A percentile compares a stretch with the other conserved stretches of the same genome.
phyloP scores from a whole-genome alignment of 2,329 filamentous ascomycete genomes.

The Penicillium sp. region DNA sequence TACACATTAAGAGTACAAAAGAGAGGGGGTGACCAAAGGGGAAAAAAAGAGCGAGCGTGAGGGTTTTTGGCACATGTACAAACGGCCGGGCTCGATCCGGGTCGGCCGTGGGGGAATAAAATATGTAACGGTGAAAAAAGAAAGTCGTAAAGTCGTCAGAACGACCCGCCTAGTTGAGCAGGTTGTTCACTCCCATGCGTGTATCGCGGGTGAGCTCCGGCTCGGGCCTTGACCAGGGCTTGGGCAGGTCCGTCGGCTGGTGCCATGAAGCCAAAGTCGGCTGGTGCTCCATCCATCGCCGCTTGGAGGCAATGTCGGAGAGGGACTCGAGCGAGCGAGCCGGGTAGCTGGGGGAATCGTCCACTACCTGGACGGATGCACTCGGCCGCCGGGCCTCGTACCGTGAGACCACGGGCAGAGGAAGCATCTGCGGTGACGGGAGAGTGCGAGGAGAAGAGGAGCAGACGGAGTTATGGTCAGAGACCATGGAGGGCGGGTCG shows the following conservation, averaged over 20 bases:
- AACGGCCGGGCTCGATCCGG: conserved; percentile 1
- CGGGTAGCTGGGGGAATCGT: conserved; percentile 26
- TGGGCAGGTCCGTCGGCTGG: conserved; percentile 27
- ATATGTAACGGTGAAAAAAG: neutral
- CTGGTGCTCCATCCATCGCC: conserved; percentile 31
- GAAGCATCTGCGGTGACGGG: conserved; percentile 42
- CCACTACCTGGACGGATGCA: conserved; percentile 22
- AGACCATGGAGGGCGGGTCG: conserved; percentile 68
- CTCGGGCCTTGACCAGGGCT: conserved; percentile 21
- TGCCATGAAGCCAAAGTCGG: conserved; percentile 26
- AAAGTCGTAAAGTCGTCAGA: conserved; percentile 16
- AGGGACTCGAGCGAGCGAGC: conserved; percentile 23
- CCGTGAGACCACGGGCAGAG: conserved; percentile 40
- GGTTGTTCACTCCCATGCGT: conserved; percentile 40
- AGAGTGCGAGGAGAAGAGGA: conserved; percentile 57
- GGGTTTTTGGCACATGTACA: conserved; percentile 24
- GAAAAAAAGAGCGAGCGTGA: conserved; percentile 10
- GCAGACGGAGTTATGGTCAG: conserved; percentile 64
- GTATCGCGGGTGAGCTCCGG: conserved; percentile 34
- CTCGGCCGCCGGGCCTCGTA: conserved; percentile 37
- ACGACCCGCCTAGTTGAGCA: conserved; percentile 34
- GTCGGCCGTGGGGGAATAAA: neutral
- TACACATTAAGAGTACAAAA: conserved; percentile 29
- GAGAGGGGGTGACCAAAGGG: conserved; percentile 9
- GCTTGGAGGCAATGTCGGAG: conserved; percentile 26